Percentiles rank a stretch among this genome's conserved stretches.
These are phyloP conservation scores for Cytospora paraplurivora DNA, from an alignment of 2,329 filamentous ascomycete genomes.

Conservation along the genomic window DNA sequence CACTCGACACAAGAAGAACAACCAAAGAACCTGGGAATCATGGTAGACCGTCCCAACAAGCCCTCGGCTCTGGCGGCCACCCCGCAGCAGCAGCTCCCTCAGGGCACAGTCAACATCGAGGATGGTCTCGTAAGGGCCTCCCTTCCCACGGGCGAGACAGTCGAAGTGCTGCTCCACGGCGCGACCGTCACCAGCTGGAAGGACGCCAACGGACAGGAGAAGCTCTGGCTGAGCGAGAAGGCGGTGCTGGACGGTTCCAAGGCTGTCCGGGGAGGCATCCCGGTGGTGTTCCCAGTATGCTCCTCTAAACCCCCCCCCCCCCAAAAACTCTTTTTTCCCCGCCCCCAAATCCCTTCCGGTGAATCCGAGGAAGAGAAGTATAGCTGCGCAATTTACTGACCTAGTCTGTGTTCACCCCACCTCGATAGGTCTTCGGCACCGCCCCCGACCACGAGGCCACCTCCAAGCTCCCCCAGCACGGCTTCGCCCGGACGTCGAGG, in stretches of 20 bases:
- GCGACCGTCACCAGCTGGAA: slow-evolving; percentile 96
- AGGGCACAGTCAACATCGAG: slow-evolving; percentile 73
- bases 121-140: slow-evolving; percentile 74
- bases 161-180: slow-evolving; percentile 85
- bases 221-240: slow-evolving; percentile 81
- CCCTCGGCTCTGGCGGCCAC: slow-evolving; percentile 75
- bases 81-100: slow-evolving; percentile 68
- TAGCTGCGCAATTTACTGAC: no score
- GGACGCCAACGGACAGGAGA: slow-evolving; percentile 74
- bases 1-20: slow-evolving; percentile 3
- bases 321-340: neutral
- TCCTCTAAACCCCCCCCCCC: neutral
- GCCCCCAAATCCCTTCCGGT: no score
- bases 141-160: slow-evolving; percentile 82
- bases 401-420: neutral
- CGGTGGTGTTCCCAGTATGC: slow-evolving; percentile 87
- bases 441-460: slow-evolving; percentile 77
- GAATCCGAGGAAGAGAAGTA: no score
- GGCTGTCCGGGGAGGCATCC: slow-evolving; percentile 87
- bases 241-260: slow-evolving; percentile 85
- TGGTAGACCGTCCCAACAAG: slow-evolving; percentile 86
- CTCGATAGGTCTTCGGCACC: slow-evolving; percentile 78
- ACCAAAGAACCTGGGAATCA: slow-evolving; percentile 23
- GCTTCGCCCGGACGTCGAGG: slow-evolving; percentile 83
- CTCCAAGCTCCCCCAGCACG: slow-evolving; percentile 82